These are phyloP conservation scores for Pichia sp. DNA, from an alignment of 1,139 yeast genomes.

Conservation along the genomic window DNA sequence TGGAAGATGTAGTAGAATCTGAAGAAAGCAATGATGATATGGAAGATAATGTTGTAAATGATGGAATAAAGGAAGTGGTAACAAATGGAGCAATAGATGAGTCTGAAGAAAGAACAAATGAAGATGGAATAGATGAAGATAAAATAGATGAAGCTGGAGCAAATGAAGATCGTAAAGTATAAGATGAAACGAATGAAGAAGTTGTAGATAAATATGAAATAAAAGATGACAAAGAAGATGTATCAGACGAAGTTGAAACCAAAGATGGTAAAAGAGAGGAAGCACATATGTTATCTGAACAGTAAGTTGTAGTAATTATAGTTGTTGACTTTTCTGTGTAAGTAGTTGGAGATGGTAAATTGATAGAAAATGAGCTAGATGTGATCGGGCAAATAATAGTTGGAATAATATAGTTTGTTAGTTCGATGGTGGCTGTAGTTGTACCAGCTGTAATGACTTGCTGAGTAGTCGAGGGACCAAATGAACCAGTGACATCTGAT, in stretches of 20 bases:
- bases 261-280: constrained; percentile 1
- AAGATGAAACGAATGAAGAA: neutral
- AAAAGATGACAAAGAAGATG: neutral
- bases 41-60: neutral
- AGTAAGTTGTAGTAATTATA: neutral
- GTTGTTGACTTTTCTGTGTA: constrained; percentile 1
- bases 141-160: constrained; percentile 2
- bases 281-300: constrained; percentile 1
- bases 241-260: neutral
- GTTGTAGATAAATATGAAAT: constrained; percentile 1
- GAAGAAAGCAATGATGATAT: neutral
- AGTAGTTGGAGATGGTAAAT: neutral
- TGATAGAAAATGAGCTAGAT: too few species aligned
- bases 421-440: neutral
- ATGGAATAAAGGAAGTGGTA: neutral
- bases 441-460: neutral
- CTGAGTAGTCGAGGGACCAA: constrained; percentile 7
- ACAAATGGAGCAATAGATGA: neutral
- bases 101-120: neutral
- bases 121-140: constrained; percentile 1
- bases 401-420: constrained; percentile 10
- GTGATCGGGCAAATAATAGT: constrained; percentile 7
- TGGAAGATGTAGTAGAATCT: neutral
- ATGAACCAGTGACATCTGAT: constrained; percentile 9
- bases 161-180: neutral